phyloP scores from a whole-genome alignment of 306 rosid genomes.

The Glycine soja region DNA sequence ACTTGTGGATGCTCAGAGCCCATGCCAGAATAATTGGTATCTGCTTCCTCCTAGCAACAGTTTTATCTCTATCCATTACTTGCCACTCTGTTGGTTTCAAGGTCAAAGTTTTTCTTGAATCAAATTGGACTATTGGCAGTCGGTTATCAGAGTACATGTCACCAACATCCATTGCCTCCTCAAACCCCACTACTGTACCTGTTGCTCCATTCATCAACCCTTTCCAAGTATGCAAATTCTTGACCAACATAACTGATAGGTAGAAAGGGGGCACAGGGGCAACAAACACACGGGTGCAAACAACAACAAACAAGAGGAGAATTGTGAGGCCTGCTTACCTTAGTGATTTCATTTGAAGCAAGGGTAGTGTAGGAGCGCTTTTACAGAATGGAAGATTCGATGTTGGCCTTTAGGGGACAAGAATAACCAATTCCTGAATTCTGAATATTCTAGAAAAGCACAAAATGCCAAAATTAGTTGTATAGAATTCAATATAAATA shows the following conservation, averaged over 20 bases:
- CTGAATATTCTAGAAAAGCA: too few relatives aligned
- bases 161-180: neutral
- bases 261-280: too few relatives aligned
- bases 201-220: constrained; percentile 69
- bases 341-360: too few relatives aligned
- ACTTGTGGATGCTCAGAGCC: constrained; percentile 70
- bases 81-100: constrained; percentile 54
- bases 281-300: too few relatives aligned
- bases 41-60: constrained; percentile 61
- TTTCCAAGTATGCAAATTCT: constrained; percentile 50
- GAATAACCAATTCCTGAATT: too few relatives aligned
- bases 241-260: constrained; percentile 66
- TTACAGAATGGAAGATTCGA: too few relatives aligned
- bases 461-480: too few relatives aligned
- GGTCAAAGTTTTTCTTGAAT: constrained; percentile 47
- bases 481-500: too few relatives aligned
- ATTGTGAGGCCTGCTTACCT: too few relatives aligned
- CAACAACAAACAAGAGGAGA: too few relatives aligned
- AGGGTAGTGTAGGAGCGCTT: too few relatives aligned
- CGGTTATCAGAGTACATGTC: constrained; percentile 39
- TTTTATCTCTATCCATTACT: constrained; percentile 47
- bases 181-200: constrained; percentile 56
- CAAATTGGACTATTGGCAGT: constrained; percentile 60
- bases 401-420: too few relatives aligned
- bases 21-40: constrained; percentile 65